Evolutionary conservation across 1,284 basidiomycete genomes (phyloP), one percentile per base, ranked within the genome.

Genomic region (Tylopilus sp.): DNA sequence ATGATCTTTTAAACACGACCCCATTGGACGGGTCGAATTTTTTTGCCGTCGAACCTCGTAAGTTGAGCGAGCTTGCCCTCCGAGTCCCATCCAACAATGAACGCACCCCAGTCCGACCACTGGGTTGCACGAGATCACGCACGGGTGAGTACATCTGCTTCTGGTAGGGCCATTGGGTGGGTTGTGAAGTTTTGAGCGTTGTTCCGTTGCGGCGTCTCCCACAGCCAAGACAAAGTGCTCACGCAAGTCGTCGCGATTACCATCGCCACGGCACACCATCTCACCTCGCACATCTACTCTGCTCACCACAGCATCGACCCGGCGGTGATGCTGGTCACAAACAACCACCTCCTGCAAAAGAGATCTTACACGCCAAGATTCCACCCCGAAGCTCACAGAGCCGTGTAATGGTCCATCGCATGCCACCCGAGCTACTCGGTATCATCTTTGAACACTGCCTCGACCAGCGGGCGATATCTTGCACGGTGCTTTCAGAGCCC

Each of bases 361-460:
- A 40, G 10, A 21, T 31, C 11, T 21, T 37, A 7, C 33, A 34
- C 13, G 18, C 37, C 19, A 29, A 18, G 33, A 46, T 11, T 5
- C 9, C 21, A 31, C 28, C 35, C 2, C 21, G 39, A 18, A 11
- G 10, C 10, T 16, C 46, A 19, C 31, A 18, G 8, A 33, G 30
- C 23, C 31, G 49, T 44, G 39, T 47, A 10, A 44, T 26, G 12
- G 29, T 46, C 7, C 44, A 52, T 26, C 47, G 54, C 18, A 50
- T 63, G 25, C 64, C 61, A 5, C 64, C 61, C 4, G 64, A 66
- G 35, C 51, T 63, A 48, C 55, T 63, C 2, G 52, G 53, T 5
- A 53, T 59, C 23, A 55, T 66, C 4, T 63, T 63, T 34, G 61
- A 66, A 48, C 31, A 43, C 23, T 66, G 49, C 23, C 37, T 66